Base-by-base conservation (phyloP, 805 yeast genomes). In the Yarrowia sp. region DNA sequence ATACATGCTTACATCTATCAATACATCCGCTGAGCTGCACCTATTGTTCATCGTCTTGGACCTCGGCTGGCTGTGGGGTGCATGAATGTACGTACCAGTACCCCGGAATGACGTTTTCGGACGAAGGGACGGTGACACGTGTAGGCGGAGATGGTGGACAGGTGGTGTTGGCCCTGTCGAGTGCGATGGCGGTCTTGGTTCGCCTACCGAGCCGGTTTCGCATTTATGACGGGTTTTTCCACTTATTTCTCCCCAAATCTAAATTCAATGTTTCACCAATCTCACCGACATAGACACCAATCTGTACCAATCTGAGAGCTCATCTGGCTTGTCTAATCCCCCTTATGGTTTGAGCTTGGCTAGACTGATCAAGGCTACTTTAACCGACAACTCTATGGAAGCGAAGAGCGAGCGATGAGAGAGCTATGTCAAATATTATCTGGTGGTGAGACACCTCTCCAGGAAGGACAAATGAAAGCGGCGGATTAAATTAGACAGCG, bases 261-360 rank as follows among this genome's bases (percentile, higher is more conserved):
- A 50, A 50, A 50, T 50, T 50, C 56, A 50, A 50, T 50, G 56
- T 50, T 50, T 52, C 58, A 49, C 30, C 3, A n/a, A n/a, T n/a
- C n/a, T n/a, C n/a, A n/a, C n/a, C n/a, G n/a, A n/a, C n/a, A n/a
- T n/a, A n/a, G n/a, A n/a, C 53, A 33, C 53, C 53, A 49, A 38
- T 38, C 40, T 38, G 42, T 3, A 43, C 20, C 47, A 43, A 52
- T 34, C 40, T 50, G 40, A 36, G n/a, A 38, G 58, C 58, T 52
- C 58, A 52, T 52, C 55, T 49, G 55, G 15, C 53, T 49, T 49
- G 55, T 49, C 36, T 33, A 34, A 3, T n/a, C 30, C 43, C 24
- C 43, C 34, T 20, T 52, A 19, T 9, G 19, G 58, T 52, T 52
- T 52, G 58, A 52, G 34, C 43, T 38, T 52, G 34, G 19, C 17